Conservation (phyloP, 257 asterid species). For the Avicennia marina region DNA sequence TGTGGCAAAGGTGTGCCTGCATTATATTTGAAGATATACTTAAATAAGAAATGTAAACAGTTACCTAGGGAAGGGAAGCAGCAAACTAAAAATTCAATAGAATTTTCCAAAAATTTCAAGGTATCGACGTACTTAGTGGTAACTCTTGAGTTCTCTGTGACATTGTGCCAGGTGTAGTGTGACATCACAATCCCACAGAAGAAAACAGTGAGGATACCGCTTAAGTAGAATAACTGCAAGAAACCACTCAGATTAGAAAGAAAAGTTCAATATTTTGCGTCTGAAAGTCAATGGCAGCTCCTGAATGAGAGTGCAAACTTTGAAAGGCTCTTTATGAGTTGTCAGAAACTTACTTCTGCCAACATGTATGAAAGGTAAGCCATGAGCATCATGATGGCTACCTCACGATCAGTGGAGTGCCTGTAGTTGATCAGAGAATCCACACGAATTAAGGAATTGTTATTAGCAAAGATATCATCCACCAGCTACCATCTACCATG, state of each 20-base stretch:
- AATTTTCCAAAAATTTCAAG: constrained; percentile 8
- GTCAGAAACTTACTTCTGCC: constrained; percentile 55
- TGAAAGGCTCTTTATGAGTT: background rate
- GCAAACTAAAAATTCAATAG: too few relatives aligned
- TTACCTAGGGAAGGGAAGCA: background rate
- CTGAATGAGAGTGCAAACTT: constrained; percentile 3
- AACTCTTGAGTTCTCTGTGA: constrained; percentile 65
- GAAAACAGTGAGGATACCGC: constrained; percentile 71
- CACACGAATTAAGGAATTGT: background rate
- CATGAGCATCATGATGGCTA: constrained; percentile 74
- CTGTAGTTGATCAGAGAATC: constrained; percentile 29
- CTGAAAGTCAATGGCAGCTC: background rate
- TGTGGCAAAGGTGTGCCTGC: constrained; percentile 71
- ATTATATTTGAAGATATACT: constrained; percentile 16
- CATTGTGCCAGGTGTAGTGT: constrained; percentile 76
- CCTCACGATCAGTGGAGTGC: constrained; percentile 83
- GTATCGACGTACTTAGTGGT: constrained; percentile 49
- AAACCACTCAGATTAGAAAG: constrained; percentile 16
- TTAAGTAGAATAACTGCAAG: constrained; percentile 52
- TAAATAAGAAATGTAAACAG: constrained; percentile 10
- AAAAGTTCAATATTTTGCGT: constrained; percentile 2
- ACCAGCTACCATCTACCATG: background rate
- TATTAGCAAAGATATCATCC: background rate
- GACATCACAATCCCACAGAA: constrained; percentile 80
- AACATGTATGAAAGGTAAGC: constrained; percentile 67